These are phyloP conservation scores for Cercospora zeina DNA, from an alignment of 2,329 filamentous ascomycete species.

Conservation along the genomic window DNA sequence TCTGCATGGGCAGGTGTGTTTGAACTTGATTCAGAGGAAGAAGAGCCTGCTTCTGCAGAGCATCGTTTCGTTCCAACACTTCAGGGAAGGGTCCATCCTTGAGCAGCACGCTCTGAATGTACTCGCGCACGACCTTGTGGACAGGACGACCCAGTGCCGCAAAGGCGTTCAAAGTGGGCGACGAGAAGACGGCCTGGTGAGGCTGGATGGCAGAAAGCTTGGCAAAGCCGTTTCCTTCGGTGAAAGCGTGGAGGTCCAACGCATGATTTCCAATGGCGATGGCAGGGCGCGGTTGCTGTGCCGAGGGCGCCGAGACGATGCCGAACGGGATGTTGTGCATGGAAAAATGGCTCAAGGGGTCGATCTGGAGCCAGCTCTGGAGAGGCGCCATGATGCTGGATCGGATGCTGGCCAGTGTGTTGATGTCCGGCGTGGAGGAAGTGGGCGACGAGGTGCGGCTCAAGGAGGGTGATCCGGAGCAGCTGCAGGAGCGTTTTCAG, in stretches of 20 bases:
- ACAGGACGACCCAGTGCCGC: slow-evolving; percentile 68
- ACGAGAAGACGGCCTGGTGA: slow-evolving; percentile 62
- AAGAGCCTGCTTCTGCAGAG: slow-evolving; percentile 59
- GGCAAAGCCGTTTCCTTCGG: slow-evolving; percentile 60
- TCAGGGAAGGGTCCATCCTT: slow-evolving; percentile 60
- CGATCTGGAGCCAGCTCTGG: slow-evolving; percentile 61
- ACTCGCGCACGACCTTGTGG: slow-evolving; percentile 67
- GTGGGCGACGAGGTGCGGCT: slow-evolving; percentile 2
- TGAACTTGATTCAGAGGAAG: slow-evolving; percentile 60
- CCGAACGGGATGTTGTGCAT: slow-evolving; percentile 81
- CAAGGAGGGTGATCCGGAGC: slow-evolving; percentile 9
- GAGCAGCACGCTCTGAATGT: slow-evolving; percentile 67
- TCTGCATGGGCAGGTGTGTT: slow-evolving; percentile 72
- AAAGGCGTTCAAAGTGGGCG: slow-evolving; percentile 70
- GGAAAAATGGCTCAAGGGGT: slow-evolving; percentile 66
- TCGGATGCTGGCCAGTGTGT: slow-evolving; percentile 38
- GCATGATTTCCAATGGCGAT: slow-evolving; percentile 72
- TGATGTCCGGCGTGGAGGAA: not conserved
- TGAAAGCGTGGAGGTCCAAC: slow-evolving; percentile 66
- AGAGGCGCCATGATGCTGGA: slow-evolving; percentile 38
- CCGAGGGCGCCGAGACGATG: slow-evolving; percentile 66
- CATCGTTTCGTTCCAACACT: slow-evolving; percentile 62
- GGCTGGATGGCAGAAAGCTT: slow-evolving; percentile 58
- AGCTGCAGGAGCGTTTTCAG: not conserved
- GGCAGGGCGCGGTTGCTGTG: slow-evolving; percentile 62